Evolutionary conservation across 2,329 filamentous ascomycete genomes (phyloP), one percentile per base, ranked within the genome.

Genomic region (Botryotinia calthae): DNA sequence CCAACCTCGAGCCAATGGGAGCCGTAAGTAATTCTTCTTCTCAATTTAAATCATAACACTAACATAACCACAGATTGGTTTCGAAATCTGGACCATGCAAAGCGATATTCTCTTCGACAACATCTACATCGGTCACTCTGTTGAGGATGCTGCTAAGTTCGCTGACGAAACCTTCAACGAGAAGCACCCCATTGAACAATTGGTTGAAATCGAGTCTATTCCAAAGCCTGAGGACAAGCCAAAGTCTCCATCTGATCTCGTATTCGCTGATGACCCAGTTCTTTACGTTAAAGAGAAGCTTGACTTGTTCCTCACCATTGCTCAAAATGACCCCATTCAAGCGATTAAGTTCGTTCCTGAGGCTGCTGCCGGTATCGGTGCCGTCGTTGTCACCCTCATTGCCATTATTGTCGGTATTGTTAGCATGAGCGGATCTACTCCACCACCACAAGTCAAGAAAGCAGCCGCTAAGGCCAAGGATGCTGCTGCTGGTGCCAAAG

Each of bases 71-170:
- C 81, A 94, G 92, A 95, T 98, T 85, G 96, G 96, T 80, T 98
- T 98, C 81, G 96, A 99, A 85, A 95, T 99, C 86, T 99, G 96
- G 96, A 98, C 96, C 80, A 99, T 99, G 96, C 95, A 98, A 86
- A 97, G 91, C 83, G 93, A 98, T 82, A 98, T 99, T 79, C 91
- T 98, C 80, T 98, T 99, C 81, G 94, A 98, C 90, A 99, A 99
- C 91, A 97, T 99, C 87, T 99, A 98, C 89, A 94, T 99, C 82
- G 96, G 96, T 76, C 96, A 99, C 90, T 98, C 95, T 31, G 83
- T 96, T 78, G 94, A 94, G 81, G 96, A 99, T 78, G 96, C 96
- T 75, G 90, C 92, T 84, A 92, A 95, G 86, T 87, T 99, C 81
- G 92, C 94, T 79, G 88, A 92, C 77, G 93, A 97, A 88, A 93